A percentile compares a stretch with the other conserved stretches of the same genome.
phyloP scores from a whole-genome alignment of 1,284 basidiomycete species.

The Pholiota adiposa region DNA sequence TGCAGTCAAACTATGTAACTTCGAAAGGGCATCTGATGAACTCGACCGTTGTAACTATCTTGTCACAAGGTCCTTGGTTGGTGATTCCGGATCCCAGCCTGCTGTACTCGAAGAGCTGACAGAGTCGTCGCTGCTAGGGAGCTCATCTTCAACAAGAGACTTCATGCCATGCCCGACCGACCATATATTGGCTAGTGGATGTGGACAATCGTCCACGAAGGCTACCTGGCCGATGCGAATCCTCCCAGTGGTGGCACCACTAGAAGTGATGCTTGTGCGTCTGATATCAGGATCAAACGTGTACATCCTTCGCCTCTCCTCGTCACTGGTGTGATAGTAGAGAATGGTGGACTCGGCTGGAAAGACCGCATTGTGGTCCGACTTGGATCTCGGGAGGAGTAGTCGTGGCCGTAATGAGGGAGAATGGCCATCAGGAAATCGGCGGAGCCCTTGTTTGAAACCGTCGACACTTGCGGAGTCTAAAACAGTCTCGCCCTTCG shows the following conservation, averaged over 20 bases:
- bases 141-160: constrained; percentile 17
- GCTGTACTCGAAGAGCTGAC: constrained; percentile 9
- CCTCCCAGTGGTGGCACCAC: constrained; percentile 12
- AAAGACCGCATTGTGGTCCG: constrained; percentile 18
- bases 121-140: constrained; percentile 27
- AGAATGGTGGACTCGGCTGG: constrained; percentile 15
- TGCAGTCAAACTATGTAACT: no score
- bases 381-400: constrained; percentile 4
- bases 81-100: constrained; percentile 25
- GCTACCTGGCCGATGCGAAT: constrained; percentile 8
- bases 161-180: background rate
- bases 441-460: no score
- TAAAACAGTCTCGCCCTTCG: no score
- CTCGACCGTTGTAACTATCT: no score
- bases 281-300: constrained; percentile 18
- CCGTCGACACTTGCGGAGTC: no score
- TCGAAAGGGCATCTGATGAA: constrained; percentile 5
- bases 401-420: background rate
- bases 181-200: background rate
- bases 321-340: constrained; percentile 23
- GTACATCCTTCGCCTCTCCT: constrained; percentile 25
- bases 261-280: constrained; percentile 17
- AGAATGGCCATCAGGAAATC: no score
- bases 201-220: background rate
- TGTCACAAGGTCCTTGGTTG: constrained; percentile 26